Conservation (phyloP, 441 rosid species). For the Adansonia gregorii region DNA sequence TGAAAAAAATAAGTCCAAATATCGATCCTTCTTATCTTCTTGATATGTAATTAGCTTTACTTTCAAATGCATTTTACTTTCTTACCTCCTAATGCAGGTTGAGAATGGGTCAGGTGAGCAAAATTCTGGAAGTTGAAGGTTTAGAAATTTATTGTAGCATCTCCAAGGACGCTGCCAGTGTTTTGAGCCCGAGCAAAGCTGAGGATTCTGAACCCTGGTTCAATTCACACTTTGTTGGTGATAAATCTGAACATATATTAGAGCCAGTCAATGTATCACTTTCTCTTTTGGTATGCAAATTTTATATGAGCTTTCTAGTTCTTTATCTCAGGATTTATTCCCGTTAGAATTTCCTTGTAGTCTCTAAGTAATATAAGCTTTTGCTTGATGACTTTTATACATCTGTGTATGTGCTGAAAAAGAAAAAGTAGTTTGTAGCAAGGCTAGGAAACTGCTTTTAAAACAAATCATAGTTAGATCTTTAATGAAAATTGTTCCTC, state of each 20-base stretch:
- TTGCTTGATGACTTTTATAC: not conserved
- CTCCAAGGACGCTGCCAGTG: slow-evolving; percentile 45
- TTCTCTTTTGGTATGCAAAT: slow-evolving; percentile 67
- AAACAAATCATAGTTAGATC: not conserved
- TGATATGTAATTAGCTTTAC: not conserved
- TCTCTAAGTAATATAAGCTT: not conserved
- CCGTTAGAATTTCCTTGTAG: slow-evolving; percentile 4
- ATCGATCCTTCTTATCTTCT: not conserved
- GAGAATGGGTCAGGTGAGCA: slow-evolving; percentile 73
- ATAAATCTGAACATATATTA: slow-evolving; percentile 54
- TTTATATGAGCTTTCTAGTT: slow-evolving; percentile 18
- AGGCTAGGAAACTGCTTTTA: not conserved
- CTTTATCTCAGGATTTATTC: slow-evolving; percentile 2
- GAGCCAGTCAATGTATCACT: slow-evolving; percentile 62
- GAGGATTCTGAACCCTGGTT: slow-evolving; percentile 45
- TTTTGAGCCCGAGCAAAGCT: slow-evolving; percentile 37
- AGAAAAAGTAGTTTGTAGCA: not conserved
- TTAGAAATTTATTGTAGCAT: slow-evolving; percentile 77
- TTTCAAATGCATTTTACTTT: not conserved
- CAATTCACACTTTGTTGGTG: slow-evolving; percentile 48
- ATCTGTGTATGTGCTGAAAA: slow-evolving; percentile 3
- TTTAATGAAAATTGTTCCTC: slow-evolving; percentile 1
- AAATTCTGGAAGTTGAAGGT: slow-evolving; percentile 68
- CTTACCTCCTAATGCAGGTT: slow-evolving; percentile 34
- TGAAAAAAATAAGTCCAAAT: not conserved